Evolutionary conservation across 768 basidiomycete genomes (phyloP), one percentile per base, ranked within the genome.

Genomic region (Mycena belliarum): DNA sequence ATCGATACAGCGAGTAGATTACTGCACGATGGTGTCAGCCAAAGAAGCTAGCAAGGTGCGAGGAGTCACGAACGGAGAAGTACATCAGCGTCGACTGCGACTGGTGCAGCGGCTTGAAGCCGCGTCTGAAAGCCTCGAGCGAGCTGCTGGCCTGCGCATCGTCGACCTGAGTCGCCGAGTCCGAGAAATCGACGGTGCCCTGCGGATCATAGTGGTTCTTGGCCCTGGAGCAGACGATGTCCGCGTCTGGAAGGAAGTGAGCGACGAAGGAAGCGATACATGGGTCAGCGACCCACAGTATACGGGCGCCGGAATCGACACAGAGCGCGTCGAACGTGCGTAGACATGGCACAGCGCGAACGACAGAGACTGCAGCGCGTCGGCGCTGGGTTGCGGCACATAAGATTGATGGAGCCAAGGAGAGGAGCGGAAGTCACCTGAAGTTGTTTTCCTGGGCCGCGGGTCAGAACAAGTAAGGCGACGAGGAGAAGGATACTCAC

Each of bases 121-220:
- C 75, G 7, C 73, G 71, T 59, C 73, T 76, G 76, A 75, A 88
- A 1, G 74, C 74, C 41, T 82, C 79, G 5, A 84, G 72, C 18
- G 75, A 69, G 5, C 71, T 68, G 23, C 78, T 77, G 0, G 73
- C 76, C 52, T 75, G 72, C 1, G 69, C 69, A 0, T 76, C 72
- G 59, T 79, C 79, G 35, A 72, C 56, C 26, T 81, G 76, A 2
- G 83, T 84, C n/a, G 75, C 80, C 0, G 81, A 76, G 14, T 88
- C 88, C 0, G 84, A 82, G 58, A 87, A 77, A 62, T 86, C 82
- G 0, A 89, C 61, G 7, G 72, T 68, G n/a, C 74, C 75, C 20
- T 78, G 73, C 1, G 91, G 89, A 55, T 86, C 82, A 63, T 88
- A 92, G 63, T 93, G 90, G 64, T 91, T 89, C 72, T 88, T 91